phyloP scores from a whole-genome alignment of 1,284 basidiomycete species.

The Leccinum pachyderme region DNA sequence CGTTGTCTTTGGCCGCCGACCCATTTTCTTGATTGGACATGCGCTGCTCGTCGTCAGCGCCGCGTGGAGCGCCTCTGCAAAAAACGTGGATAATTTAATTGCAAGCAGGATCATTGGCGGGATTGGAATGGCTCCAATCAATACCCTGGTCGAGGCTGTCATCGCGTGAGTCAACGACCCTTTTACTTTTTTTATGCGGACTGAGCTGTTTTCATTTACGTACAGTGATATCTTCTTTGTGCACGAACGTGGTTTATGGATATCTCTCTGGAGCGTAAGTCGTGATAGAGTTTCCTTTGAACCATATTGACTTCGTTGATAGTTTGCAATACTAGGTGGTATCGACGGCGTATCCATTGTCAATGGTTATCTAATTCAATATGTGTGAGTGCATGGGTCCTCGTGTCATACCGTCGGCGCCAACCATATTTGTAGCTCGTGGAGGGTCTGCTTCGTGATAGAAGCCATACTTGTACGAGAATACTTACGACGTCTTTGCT shows the following conservation, averaged over 20 bases:
- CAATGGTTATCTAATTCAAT: conserved; percentile 1
- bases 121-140: background rate
- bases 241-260: conserved; percentile 1
- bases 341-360: conserved; percentile 1
- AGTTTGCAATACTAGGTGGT: background rate
- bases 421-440: background rate
- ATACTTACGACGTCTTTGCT: background rate
- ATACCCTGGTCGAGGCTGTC: background rate
- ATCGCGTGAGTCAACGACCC: background rate
- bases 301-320: background rate
- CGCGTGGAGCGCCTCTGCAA: background rate
- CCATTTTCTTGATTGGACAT: background rate
- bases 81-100: background rate
- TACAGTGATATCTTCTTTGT: conserved; percentile 1
- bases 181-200: background rate
- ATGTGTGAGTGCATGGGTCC: background rate
- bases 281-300: background rate
- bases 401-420: background rate
- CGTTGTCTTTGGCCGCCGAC: background rate
- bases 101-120: background rate
- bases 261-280: background rate
- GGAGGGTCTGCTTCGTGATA: conserved; percentile 1
- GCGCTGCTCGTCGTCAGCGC: background rate
- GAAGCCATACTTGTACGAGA: background rate
- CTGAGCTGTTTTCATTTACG: background rate